Evolutionary conservation across 164 flowering plant genomes (phyloP).

Genomic region (Berberis thunbergii): DNA sequence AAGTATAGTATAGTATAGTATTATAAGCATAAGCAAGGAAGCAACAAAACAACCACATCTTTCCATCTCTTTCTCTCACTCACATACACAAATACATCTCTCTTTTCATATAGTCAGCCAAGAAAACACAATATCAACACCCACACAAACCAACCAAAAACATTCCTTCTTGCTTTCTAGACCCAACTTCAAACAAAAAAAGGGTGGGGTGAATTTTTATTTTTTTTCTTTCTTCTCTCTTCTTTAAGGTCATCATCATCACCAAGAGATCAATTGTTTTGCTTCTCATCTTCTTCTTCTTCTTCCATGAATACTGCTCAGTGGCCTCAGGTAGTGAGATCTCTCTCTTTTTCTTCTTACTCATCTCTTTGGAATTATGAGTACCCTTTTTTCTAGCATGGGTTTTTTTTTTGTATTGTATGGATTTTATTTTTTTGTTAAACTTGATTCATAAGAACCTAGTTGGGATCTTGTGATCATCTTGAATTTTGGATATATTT

Average conservation of each 20-base stretch:
- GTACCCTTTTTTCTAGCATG: background rate
- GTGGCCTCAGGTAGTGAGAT: conserved; percentile 65
- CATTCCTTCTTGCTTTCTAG: conserved; percentile 15
- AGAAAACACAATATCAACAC: conserved; percentile 2
- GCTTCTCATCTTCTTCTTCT: background rate
- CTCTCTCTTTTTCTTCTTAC: background rate
- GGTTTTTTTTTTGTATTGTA: background rate
- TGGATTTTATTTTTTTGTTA: background rate
- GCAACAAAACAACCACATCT: conserved; percentile 3
- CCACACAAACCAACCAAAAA: conserved; percentile 11
- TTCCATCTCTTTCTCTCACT: background rate
- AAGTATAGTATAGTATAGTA: background rate
- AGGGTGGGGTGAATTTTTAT: background rate
- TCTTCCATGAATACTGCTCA: conserved; percentile 69
- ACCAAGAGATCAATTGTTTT: background rate
- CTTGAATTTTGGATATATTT: too few relatives aligned
- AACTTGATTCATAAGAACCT: background rate
- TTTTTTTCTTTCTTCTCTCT: background rate
- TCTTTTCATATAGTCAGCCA: conserved; percentile 8
- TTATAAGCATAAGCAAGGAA: conserved; percentile 3
- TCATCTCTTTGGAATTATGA: background rate
- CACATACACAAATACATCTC: background rate
- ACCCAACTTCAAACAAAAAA: conserved; percentile 3
- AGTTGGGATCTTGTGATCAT: too few relatives aligned
- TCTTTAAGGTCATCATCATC: conserved; percentile 6